phyloP scores from a whole-genome alignment of 2,329 filamentous ascomycete genomes.

The Ophiocordyceps unilateralis region DNA sequence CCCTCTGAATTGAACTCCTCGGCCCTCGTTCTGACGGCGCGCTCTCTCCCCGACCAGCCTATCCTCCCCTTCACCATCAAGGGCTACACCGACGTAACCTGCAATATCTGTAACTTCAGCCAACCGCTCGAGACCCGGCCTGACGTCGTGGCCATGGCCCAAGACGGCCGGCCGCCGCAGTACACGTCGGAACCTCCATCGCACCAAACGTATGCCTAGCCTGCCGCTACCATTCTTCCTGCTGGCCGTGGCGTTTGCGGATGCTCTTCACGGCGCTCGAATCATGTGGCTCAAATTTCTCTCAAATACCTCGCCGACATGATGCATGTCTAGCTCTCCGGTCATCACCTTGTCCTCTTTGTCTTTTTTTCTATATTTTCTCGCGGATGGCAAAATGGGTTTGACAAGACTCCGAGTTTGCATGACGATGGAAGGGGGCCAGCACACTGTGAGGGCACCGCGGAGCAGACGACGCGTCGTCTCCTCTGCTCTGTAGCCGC shows the following conservation, averaged over 20 bases:
- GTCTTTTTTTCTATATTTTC: not conserved
- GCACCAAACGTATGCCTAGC: not conserved
- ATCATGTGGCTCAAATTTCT: not conserved
- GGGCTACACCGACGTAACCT: slow-evolving; percentile 52
- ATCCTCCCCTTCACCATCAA: slow-evolving; percentile 53
- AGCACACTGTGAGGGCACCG: not conserved
- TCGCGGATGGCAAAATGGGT: no score
- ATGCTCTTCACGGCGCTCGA: not conserved
- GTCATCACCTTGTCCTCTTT: no score
- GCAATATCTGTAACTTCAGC: slow-evolving; percentile 60
- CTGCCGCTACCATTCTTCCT: not conserved
- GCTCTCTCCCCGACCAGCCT: slow-evolving; percentile 26
- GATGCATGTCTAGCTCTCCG: not conserved
- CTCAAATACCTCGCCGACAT: not conserved
- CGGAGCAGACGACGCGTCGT: not conserved
- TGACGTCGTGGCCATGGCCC: slow-evolving; percentile 36
- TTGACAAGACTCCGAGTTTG: no score
- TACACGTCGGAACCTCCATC: not conserved
- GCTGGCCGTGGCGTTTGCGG: not conserved
- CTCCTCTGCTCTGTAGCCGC: not conserved
- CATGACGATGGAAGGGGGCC: not conserved
- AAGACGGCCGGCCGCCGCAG: slow-evolving; percentile 18
- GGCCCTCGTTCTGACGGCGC: no score
- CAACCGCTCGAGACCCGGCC: slow-evolving; percentile 44
- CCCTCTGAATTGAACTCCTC: no score